A percentile compares a stretch with the other conserved stretches of the same genome.
Evolutionary conservation across 352 stramenopile species (phyloP).

Genomic region (Thalassiosira allenii): DNA sequence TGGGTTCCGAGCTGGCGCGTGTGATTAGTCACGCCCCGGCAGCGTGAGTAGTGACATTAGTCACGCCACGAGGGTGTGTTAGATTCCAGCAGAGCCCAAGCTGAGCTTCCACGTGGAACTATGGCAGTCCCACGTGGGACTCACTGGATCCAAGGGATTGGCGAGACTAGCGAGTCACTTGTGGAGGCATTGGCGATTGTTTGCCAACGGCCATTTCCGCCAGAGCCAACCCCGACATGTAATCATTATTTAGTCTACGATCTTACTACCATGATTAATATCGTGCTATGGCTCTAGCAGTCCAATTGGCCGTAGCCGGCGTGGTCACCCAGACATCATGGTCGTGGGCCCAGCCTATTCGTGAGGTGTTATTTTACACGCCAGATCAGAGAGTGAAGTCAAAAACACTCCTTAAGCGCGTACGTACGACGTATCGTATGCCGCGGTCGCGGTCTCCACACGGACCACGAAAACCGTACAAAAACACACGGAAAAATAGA

Average conservation of each 20-base stretch:
- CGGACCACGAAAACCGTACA: too few species aligned
- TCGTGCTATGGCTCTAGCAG: not conserved
- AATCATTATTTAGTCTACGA: slow-evolving; percentile 5
- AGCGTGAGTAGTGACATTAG: not conserved
- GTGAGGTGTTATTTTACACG: too few species aligned
- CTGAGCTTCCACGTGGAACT: not conserved
- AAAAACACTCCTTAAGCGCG: too few species aligned
- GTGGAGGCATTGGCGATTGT: not conserved
- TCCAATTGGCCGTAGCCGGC: too few species aligned
- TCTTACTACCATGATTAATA: not conserved
- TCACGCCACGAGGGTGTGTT: slow-evolving; percentile 1
- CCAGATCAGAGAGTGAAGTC: too few species aligned
- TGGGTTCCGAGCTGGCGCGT: not conserved
- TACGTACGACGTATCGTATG: too few species aligned
- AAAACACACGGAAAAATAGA: too few species aligned
- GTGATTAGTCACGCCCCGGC: too few species aligned
- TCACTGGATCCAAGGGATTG: not conserved
- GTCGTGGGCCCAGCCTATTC: too few species aligned
- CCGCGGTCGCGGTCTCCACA: too few species aligned
- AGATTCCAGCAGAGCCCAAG: not conserved
- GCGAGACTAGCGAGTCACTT: not conserved
- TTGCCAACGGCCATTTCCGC: not conserved
- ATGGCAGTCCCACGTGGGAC: too few species aligned
- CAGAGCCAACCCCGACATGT: not conserved
- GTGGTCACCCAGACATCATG: too few species aligned